Conservation (phyloP, 2,329 filamentous ascomycete genomes). For the Rugonectria rugulosa region DNA sequence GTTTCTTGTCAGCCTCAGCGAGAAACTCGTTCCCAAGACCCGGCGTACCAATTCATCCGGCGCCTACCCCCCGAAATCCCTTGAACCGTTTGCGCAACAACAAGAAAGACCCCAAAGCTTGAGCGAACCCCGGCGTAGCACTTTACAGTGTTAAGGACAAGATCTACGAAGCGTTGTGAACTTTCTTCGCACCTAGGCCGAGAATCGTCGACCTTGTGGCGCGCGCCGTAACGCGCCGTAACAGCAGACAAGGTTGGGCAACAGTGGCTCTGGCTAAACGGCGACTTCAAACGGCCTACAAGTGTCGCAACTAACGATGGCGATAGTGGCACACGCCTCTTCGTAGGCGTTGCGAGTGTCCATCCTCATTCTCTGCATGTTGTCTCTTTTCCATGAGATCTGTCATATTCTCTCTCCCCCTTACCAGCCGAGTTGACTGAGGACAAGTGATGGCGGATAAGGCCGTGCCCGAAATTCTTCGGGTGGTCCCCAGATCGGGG, state of each 20-base stretch:
- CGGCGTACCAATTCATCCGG: too few species aligned
- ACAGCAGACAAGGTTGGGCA: slow-evolving; percentile 20
- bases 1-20: background rate
- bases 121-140: too few species aligned
- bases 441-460: slow-evolving; percentile 3
- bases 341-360: background rate
- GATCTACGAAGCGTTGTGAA: too few species aligned
- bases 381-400: slow-evolving; percentile 15
- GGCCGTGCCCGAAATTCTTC: slow-evolving; percentile 17
- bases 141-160: too few species aligned
- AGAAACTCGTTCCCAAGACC: too few species aligned
- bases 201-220: slow-evolving; percentile 14
- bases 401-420: slow-evolving; percentile 16
- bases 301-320: background rate
- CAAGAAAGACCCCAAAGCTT: too few species aligned
- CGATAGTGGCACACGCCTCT: background rate
- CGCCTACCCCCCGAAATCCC: too few species aligned
- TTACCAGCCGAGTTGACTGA: background rate
- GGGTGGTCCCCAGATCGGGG: slow-evolving; percentile 12
- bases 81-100: too few species aligned
- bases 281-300: slow-evolving; percentile 14
- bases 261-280: slow-evolving; percentile 10
- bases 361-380: background rate
- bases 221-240: too few species aligned
- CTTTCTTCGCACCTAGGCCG: slow-evolving; percentile 13